These are phyloP conservation scores for Cystoisospora suis DNA, from an alignment of 169 alveolate species.

Conservation along the genomic window DNA sequence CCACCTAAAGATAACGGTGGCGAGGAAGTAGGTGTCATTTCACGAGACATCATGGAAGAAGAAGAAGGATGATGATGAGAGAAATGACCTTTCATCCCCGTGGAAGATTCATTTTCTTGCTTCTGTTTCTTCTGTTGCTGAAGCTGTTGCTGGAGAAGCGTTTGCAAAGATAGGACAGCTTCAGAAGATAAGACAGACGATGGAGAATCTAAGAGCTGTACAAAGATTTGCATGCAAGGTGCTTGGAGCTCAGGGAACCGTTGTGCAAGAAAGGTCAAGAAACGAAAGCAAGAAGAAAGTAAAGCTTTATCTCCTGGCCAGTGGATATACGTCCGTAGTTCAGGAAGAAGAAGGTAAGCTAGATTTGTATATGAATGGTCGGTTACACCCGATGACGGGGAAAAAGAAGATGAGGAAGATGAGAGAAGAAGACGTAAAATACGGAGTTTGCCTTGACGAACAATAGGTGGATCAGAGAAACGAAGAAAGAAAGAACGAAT, in stretches of 20 bases:
- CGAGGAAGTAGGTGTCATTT: too few species aligned
- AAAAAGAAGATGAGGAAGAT: background rate
- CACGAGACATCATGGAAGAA: too few species aligned
- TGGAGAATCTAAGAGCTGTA: constrained; percentile 53
- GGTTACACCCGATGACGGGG: background rate
- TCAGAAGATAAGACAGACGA: constrained; percentile 61
- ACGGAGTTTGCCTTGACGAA: constrained; percentile 16
- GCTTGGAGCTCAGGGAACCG: background rate
- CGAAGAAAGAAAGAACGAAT: constrained; percentile 37
- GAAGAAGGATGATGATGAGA: too few species aligned
- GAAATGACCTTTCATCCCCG: too few species aligned
- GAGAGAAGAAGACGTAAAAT: background rate
- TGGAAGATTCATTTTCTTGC: background rate
- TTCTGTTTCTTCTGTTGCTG: constrained; percentile 8
- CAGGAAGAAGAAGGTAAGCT: constrained; percentile 28
- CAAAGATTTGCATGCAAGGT: constrained; percentile 42
- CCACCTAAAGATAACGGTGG: too few species aligned
- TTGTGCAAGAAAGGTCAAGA: constrained; percentile 17
- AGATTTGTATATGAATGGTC: background rate
- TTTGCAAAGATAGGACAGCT: constrained; percentile 56
- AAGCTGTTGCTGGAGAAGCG: constrained; percentile 44
- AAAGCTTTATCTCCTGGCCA: constrained; percentile 55
- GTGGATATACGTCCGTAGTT: constrained; percentile 51
- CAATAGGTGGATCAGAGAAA: constrained; percentile 1
- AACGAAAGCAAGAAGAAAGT: background rate